These are phyloP conservation scores for Colletotrichum phormii DNA, from an alignment of 2,329 filamentous ascomycete species.

Conservation along the genomic window DNA sequence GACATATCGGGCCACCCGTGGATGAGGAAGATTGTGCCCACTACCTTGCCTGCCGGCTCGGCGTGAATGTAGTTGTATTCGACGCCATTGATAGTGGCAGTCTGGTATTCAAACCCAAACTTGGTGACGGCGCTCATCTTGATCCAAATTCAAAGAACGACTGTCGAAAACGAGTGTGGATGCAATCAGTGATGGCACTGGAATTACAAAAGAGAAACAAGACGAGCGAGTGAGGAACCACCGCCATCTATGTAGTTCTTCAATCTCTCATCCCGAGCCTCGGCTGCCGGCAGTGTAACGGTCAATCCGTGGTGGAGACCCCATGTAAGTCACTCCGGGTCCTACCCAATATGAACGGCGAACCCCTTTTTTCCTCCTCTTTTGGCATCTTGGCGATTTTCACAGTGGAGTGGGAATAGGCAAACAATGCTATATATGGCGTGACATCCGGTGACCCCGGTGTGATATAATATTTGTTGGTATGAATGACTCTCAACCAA, in stretches of 20 bases:
- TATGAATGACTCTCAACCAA: not conserved
- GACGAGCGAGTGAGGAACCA: not conserved
- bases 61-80: constrained; percentile 72
- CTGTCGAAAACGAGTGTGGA: not conserved
- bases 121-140: not conserved
- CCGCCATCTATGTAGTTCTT: constrained; percentile 34
- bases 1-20: constrained; percentile 81
- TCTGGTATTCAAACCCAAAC: constrained; percentile 16
- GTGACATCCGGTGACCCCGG: not conserved
- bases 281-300: not conserved
- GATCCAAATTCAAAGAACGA: not conserved
- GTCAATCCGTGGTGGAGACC: not conserved
- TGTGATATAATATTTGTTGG: not conserved
- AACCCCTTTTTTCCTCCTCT: not conserved
- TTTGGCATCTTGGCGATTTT: not conserved
- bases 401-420: not conserved
- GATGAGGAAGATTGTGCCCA: constrained; percentile 57
- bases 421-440: not conserved
- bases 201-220: not conserved
- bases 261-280: not conserved
- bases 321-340: not conserved
- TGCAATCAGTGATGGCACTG: not conserved
- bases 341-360: not conserved
- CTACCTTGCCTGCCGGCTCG: constrained; percentile 50
- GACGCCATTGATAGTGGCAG: constrained; percentile 53